Evolutionary conservation across 192 early-diverging fungal species (phyloP).

Genomic region (Rhizophagus prolifer): DNA sequence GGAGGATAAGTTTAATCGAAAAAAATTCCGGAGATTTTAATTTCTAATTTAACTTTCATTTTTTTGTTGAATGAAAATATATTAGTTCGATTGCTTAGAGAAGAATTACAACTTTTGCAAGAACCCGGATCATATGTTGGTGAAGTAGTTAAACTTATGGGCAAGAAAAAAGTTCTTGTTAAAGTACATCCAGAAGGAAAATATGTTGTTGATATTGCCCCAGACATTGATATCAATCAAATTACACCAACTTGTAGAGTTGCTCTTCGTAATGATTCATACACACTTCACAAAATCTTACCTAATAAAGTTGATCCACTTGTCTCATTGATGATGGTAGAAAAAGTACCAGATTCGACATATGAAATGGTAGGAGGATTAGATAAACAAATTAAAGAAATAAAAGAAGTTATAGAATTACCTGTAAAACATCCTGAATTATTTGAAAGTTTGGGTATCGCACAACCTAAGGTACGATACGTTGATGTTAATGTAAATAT

Average conservation of each 20-base stretch:
- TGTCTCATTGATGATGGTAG: conserved; percentile 99
- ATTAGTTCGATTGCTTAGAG: conserved; percentile 89
- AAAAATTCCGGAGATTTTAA: neutral
- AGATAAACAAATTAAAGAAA: conserved; percentile 99
- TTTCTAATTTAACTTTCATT: neutral
- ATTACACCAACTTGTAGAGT: conserved; percentile 93
- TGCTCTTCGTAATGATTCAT: conserved; percentile 89
- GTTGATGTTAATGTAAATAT: neutral
- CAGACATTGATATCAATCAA: conserved; percentile 86
- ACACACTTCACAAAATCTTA: conserved; percentile 91
- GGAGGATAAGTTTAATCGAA: too few relatives aligned
- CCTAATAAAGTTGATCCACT: conserved; percentile 99
- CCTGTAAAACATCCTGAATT: conserved; percentile 99
- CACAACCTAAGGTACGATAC: conserved; percentile 82
- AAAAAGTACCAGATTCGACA: conserved; percentile 99
- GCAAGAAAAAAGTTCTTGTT: conserved; percentile 92
- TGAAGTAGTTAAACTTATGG: conserved; percentile 98
- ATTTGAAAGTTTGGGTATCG: conserved; percentile 97
- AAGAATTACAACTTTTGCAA: conserved; percentile 95
- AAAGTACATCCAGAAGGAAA: conserved; percentile 97
- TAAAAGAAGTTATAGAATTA: conserved; percentile 99
- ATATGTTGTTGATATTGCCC: conserved; percentile 94
- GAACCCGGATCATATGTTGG: conserved; percentile 95
- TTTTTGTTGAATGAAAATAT: conserved; percentile 10
- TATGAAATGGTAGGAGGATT: conserved; percentile 99